Percentiles rank a stretch among this genome's conserved stretches.
These are phyloP conservation scores for Ceratocystis eucalypticola DNA, from an alignment of 2,329 filamentous ascomycete species.

Conservation along the genomic window DNA sequence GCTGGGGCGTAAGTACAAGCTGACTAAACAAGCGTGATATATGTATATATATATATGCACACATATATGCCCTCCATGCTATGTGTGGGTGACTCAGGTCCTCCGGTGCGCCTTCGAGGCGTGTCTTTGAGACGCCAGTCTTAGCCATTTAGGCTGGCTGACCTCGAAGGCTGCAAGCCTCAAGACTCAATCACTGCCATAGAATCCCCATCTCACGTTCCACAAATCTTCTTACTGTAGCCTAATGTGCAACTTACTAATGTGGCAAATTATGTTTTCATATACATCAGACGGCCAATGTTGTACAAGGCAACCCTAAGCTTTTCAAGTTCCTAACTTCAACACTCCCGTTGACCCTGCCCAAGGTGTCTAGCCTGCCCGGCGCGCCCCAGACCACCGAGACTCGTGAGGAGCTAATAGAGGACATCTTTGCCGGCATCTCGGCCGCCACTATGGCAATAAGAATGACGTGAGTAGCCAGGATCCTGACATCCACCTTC, in stretches of 20 bases:
- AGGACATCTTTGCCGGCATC: constrained; percentile 41
- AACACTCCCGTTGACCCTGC: constrained; percentile 38
- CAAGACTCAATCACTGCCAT: background rate
- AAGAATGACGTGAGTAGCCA: constrained; percentile 35
- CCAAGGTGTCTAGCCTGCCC: constrained; percentile 24
- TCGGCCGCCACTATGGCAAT: constrained; percentile 45
- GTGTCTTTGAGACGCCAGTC: too few relatives aligned
- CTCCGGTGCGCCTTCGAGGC: too few relatives aligned
- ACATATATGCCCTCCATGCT: too few relatives aligned
- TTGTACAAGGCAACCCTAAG: constrained; percentile 35
- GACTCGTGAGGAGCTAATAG: constrained; percentile 37
- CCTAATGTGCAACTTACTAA: background rate
- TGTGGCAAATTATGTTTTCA: background rate
- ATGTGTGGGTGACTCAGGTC: too few relatives aligned
- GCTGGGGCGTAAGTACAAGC: constrained; percentile 38
- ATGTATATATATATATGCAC: too few relatives aligned
- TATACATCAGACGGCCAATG: constrained; percentile 32
- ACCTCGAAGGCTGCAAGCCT: background rate
- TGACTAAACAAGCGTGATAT: background rate
- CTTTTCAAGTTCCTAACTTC: constrained; percentile 36
- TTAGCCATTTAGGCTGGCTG: too few relatives aligned
- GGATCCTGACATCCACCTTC: background rate
- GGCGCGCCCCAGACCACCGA: background rate
- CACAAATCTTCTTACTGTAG: background rate
- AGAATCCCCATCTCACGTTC: background rate